Evolutionary conservation across 768 basidiomycete genomes (phyloP).

Genomic region (Lanmaoa rubissima): DNA sequence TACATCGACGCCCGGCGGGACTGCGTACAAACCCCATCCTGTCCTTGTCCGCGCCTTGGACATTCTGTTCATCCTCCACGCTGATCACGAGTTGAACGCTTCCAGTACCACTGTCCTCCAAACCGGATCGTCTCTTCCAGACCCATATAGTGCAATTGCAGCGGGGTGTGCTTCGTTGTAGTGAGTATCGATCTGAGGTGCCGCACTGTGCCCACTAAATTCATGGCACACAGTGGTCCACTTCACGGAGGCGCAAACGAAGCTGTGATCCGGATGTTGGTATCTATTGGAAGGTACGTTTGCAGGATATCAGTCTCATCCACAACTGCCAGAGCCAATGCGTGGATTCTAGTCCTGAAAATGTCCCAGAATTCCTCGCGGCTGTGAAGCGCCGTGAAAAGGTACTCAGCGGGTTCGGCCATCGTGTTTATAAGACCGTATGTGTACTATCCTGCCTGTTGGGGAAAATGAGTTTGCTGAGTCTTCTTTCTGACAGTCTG

Average conservation of each 20-base stretch:
- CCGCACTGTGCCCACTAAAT: not conserved
- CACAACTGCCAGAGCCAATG: not conserved
- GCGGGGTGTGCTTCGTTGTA: constrained; percentile 88
- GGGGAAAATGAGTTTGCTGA: not conserved
- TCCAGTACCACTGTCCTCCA: constrained; percentile 84
- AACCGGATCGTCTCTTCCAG: constrained; percentile 84
- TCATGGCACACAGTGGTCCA: constrained; percentile 23
- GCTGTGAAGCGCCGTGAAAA: constrained; percentile 87
- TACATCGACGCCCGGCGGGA: constrained; percentile 48
- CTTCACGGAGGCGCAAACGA: constrained; percentile 80
- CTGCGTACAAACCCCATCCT: constrained; percentile 69
- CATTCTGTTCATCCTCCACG: constrained; percentile 82
- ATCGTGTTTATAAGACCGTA: constrained; percentile 79
- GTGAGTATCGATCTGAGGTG: constrained; percentile 42
- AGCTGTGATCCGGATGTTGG: constrained; percentile 91
- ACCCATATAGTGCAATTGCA: constrained; percentile 87
- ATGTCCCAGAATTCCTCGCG: constrained; percentile 82
- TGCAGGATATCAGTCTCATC: not conserved
- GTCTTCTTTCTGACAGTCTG: constrained; percentile 50
- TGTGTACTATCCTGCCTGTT: constrained; percentile 15
- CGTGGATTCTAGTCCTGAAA: constrained; percentile 55
- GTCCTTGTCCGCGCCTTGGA: constrained; percentile 86
- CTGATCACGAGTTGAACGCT: constrained; percentile 90
- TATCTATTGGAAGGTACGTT: constrained; percentile 77
- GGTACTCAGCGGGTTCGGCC: constrained; percentile 88